These are phyloP conservation scores for Aspergillus udagawae DNA, from an alignment of 2,329 filamentous ascomycete species.

Conservation along the genomic window DNA sequence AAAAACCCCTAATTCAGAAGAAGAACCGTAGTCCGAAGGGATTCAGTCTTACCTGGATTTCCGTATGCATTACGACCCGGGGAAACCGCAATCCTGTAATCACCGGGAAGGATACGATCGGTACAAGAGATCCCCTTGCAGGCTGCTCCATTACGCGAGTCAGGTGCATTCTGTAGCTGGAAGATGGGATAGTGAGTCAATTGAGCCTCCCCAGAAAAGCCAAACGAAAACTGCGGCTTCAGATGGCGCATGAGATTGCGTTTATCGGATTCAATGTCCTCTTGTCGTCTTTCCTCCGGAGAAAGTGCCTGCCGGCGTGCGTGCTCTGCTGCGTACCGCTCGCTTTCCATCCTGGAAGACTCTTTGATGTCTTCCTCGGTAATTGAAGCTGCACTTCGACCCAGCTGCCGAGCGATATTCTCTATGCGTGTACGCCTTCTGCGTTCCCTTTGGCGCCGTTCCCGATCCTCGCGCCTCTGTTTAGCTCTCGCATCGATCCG, in stretches of 20 bases:
- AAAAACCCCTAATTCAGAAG: not conserved
- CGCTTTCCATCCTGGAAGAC: no score
- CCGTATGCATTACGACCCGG: constrained; percentile 2
- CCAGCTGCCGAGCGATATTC: no score
- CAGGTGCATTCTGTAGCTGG: constrained; percentile 6
- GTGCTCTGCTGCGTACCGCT: not conserved
- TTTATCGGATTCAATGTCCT: constrained; percentile 1
- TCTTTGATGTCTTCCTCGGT: no score
- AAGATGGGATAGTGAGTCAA: constrained; percentile 7
- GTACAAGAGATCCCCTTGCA: constrained; percentile 3
- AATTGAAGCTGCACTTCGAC: no score
- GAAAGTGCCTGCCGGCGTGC: constrained; percentile 4
- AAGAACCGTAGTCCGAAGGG: not conserved
- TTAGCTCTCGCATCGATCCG: no score
- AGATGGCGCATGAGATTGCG: constrained; percentile 1
- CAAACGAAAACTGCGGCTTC: constrained; percentile 1
- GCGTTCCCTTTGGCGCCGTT: no score
- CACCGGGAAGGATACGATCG: constrained; percentile 3
- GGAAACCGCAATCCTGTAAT: constrained; percentile 9
- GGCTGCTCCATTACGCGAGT: constrained; percentile 6
- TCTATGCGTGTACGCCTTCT: no score
- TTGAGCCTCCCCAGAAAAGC: not conserved
- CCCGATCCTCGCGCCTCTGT: no score
- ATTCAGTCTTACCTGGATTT: constrained; percentile 5
- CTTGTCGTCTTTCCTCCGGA: constrained; percentile 6